A percentile compares a stretch with the other conserved stretches of the same genome.
Conservation (phyloP, 192 early-diverging fungal species). For the Gamsiella multidivaricata region DNA sequence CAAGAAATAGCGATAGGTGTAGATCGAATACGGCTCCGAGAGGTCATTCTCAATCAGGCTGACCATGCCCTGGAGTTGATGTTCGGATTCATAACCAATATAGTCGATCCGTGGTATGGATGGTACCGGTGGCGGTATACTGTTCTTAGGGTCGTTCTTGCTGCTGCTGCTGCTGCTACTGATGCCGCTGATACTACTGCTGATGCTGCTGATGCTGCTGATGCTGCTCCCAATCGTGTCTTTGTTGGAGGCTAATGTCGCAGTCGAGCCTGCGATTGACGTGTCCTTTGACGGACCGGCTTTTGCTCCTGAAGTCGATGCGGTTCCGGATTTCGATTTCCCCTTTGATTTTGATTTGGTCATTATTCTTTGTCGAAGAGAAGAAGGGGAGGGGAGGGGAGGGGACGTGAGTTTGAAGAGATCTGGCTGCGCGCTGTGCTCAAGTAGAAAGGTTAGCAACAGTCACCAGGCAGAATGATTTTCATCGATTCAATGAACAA, state of each 20-base stretch:
- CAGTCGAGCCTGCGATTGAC: too few relatives aligned
- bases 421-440: too few relatives aligned
- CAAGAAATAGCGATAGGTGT: slow-evolving; percentile 97
- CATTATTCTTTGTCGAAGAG: too few relatives aligned
- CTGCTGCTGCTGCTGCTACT: slow-evolving; percentile 1
- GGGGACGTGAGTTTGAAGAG: too few relatives aligned
- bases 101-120: slow-evolving; percentile 56
- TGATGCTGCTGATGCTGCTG: slow-evolving; percentile 8
- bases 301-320: neutral
- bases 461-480: too few relatives aligned
- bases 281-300: neutral
- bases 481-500: too few relatives aligned
- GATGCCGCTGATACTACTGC: neutral
- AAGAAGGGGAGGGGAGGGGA: too few relatives aligned
- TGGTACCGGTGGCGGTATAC: neutral
- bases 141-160: neutral
- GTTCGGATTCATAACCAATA: slow-evolving; percentile 76
- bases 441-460: too few relatives aligned
- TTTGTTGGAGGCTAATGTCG: too few relatives aligned
- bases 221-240: too few relatives aligned
- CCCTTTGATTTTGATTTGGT: slow-evolving; percentile 17
- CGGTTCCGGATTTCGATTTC: slow-evolving; percentile 10
- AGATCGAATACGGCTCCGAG: slow-evolving; percentile 97
- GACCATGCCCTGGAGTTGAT: slow-evolving; percentile 81
- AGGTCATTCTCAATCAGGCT: slow-evolving; percentile 91